A percentile compares a stretch with the other conserved stretches of the same genome.
Conservation (phyloP, 2,329 filamentous ascomycete genomes). For the Ophiostoma angusticollis region DNA sequence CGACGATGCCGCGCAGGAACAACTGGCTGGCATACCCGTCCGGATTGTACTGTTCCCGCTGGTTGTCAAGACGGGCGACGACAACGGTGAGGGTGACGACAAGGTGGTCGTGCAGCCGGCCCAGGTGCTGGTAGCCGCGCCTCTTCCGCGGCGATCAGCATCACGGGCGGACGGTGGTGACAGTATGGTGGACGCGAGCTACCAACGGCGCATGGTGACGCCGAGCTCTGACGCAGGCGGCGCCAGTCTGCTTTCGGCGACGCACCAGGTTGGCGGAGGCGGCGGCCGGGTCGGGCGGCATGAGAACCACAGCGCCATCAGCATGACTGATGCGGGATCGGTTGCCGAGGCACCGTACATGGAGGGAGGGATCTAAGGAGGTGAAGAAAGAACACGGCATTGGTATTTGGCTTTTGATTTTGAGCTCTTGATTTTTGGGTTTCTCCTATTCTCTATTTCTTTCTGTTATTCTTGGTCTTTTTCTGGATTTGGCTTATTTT, state of each 20-base stretch:
- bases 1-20: conserved; percentile 18
- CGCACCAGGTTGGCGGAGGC: conserved; percentile 10
- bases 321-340: conserved; percentile 18
- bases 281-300: conserved; percentile 27
- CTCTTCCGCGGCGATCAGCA: conserved; percentile 20
- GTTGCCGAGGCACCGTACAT: conserved; percentile 5
- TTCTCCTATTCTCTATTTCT: background rate
- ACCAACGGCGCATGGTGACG: conserved; percentile 24
- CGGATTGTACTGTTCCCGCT: conserved; percentile 91
- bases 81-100: conserved; percentile 74
- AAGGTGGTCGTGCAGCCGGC: conserved; percentile 93
- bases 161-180: conserved; percentile 16
- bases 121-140: conserved; percentile 68
- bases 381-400: background rate
- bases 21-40: conserved; percentile 61
- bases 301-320: conserved; percentile 23
- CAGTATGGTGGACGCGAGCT: conserved; percentile 1
- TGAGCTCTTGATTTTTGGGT: no score
- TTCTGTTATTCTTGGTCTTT: background rate
- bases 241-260: conserved; percentile 21
- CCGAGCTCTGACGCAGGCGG: conserved; percentile 41
- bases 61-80: conserved; percentile 91
- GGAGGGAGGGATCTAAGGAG: conserved; percentile 1
- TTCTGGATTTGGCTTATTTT: background rate
- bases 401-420: background rate